These are phyloP conservation scores for Scheffersomyces parashehatae DNA, from an alignment of 1,139 yeast genomes.

Conservation along the genomic window DNA sequence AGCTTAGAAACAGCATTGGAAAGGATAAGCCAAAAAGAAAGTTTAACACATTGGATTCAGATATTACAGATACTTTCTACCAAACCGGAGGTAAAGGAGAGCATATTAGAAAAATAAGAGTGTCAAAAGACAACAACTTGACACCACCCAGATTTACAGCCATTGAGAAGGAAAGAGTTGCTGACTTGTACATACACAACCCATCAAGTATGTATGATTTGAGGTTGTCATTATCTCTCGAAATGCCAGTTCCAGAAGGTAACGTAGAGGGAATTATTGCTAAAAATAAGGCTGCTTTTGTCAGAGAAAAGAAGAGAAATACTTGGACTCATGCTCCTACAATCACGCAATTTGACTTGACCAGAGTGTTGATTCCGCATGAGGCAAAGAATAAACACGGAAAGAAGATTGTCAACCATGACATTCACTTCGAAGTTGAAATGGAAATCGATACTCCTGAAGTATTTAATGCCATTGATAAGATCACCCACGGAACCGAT, in stretches of 20 bases:
- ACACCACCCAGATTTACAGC: conserved; percentile 68
- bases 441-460: conserved; percentile 71
- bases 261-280: conserved; percentile 42
- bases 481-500: conserved; percentile 49
- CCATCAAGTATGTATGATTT: conserved; percentile 81
- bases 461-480: conserved; percentile 62
- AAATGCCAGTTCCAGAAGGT: conserved; percentile 66
- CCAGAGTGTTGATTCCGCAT: conserved; percentile 55
- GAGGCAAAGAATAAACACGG: conserved; percentile 46
- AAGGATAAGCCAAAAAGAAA: conserved; percentile 39
- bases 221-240: conserved; percentile 72
- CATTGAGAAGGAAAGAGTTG: conserved; percentile 69
- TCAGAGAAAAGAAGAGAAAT: conserved; percentile 63
- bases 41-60: conserved; percentile 42
- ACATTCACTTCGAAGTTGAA: conserved; percentile 58
- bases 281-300: conserved; percentile 47
- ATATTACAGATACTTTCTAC: conserved; percentile 43
- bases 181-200: conserved; percentile 68
- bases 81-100: conserved; percentile 43
- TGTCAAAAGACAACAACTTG: conserved; percentile 59
- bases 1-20: not conserved
- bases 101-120: conserved; percentile 61
- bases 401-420: conserved; percentile 39
- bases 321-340: conserved; percentile 70
- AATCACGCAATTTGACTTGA: conserved; percentile 68